Base-by-base conservation (phyloP, 139 green algal genomes). In the Volvox africanus region DNA sequence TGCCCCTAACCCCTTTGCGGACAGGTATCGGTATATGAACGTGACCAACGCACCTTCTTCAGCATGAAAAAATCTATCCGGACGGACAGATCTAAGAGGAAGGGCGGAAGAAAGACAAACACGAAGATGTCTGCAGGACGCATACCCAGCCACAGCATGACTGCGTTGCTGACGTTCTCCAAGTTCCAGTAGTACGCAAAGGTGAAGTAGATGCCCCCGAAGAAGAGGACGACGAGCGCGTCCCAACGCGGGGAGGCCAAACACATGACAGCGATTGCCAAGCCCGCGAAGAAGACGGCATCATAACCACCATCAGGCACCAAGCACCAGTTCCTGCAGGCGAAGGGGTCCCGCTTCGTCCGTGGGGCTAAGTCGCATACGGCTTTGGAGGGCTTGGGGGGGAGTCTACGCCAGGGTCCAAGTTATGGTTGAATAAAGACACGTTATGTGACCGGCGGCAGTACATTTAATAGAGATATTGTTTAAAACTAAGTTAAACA, bases 1-100 rank as follows among this genome's bases (percentile, higher is more conserved):
- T 55, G 44, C 44, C 44, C 9, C 44, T 55, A 5, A 55, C 44
- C 5, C 44, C 44, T 5, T 55, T 55, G 44, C 5, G 44, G 9
- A 55, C 9, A 55, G 5, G 5, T 55, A 55, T 14, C 44, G 44
- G 5, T 55, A 55, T 55, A n/a, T n/a, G n/a, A n/a, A n/a, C n/a
- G 44, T 55, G 65, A 33, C 12, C 37, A 19, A 2, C 90, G 28
- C 84, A 96, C 96, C 95, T 98, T 97, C 14, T 96, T 95, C 79
- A 99, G 97, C 88, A 99, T 94, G 93, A 97, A 99, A 80, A 97
- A 98, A 89, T 99, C 97, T 17, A 99, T 97, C 2, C 95, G 89
- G n/a, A 96, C 91, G 1, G 95, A 93, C 21, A 93, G 88, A 73
- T 97, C 96, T 71, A 97, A 81, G 33, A 97, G 83, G 88, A 97